These are phyloP conservation scores for Aspergillus pseudotamarii DNA, from an alignment of 2,329 filamentous ascomycete genomes.

Conservation along the genomic window DNA sequence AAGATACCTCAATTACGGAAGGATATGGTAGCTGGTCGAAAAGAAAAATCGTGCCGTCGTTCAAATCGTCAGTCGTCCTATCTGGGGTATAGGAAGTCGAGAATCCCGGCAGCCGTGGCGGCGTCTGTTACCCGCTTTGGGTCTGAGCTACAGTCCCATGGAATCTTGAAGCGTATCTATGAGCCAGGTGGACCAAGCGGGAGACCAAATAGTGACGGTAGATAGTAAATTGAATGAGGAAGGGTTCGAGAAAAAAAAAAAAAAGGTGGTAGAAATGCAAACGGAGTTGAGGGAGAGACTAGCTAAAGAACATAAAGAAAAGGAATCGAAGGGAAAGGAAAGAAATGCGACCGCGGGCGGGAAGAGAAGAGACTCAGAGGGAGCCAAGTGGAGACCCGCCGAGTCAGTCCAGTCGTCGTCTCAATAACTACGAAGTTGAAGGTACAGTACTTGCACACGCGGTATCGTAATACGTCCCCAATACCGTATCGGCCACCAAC, in stretches of 20 bases:
- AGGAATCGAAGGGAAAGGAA: conserved; percentile 1
- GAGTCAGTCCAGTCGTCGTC: background rate
- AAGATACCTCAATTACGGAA: background rate
- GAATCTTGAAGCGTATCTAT: background rate
- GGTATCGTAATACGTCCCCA: background rate
- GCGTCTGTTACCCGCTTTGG: background rate
- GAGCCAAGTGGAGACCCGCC: background rate
- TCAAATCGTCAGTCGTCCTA: background rate
- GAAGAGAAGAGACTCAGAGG: background rate
- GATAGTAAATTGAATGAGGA: background rate
- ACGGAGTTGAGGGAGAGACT: background rate
- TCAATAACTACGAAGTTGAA: too few relatives aligned
- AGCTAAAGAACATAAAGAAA: conserved; percentile 5
- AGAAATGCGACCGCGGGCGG: background rate
- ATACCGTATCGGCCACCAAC: background rate
- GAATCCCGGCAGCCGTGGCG: background rate
- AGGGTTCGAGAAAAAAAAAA: background rate
- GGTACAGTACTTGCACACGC: background rate
- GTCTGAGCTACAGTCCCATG: background rate
- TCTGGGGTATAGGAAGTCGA: conserved; percentile 3
- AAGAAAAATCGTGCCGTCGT: conserved; percentile 3
- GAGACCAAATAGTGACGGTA: background rate
- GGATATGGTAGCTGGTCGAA: background rate
- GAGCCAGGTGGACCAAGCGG: background rate
- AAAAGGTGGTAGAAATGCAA: background rate